phyloP scores from a whole-genome alignment of 2,329 filamentous ascomycete species.

The Venturia pyrina region DNA sequence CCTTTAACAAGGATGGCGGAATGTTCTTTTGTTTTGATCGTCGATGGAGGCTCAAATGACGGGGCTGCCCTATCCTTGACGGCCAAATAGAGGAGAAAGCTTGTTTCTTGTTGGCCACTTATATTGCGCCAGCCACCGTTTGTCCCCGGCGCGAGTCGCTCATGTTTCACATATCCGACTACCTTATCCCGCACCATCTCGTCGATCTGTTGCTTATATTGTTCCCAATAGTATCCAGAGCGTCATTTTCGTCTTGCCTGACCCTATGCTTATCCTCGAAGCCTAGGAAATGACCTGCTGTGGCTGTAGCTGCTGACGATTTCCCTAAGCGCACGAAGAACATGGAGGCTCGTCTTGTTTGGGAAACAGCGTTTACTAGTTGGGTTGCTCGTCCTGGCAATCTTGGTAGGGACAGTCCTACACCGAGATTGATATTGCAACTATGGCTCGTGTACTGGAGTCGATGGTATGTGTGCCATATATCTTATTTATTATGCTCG shows the following conservation, averaged over 20 bases:
- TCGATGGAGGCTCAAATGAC: not conserved
- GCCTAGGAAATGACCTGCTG: not conserved
- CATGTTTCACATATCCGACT: not conserved
- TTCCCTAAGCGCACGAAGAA: not conserved
- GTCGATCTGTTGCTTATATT: not conserved
- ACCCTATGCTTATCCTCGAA: not conserved
- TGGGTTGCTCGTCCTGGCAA: not conserved
- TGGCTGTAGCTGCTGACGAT: not conserved
- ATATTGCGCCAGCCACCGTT: not conserved
- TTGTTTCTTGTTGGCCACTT: not conserved
- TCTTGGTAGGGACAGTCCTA: not conserved
- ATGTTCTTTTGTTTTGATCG: not conserved
- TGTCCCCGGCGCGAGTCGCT: not conserved
- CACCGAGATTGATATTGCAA: not conserved
- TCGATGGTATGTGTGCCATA: not conserved
- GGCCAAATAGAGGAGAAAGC: not conserved
- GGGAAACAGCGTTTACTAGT: not conserved
- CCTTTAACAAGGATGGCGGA: not conserved
- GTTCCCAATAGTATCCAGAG: not conserved
- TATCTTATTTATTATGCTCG: not conserved
- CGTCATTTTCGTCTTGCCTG: not conserved
- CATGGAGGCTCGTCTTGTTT: not conserved
- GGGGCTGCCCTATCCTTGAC: not conserved
- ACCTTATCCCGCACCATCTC: not conserved
- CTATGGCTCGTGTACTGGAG: not conserved